Evolutionary conservation across 495 filamentous ascomycete genomes (phyloP), one percentile per base, ranked within the genome.

Genomic region (Xylaria cubensis): DNA sequence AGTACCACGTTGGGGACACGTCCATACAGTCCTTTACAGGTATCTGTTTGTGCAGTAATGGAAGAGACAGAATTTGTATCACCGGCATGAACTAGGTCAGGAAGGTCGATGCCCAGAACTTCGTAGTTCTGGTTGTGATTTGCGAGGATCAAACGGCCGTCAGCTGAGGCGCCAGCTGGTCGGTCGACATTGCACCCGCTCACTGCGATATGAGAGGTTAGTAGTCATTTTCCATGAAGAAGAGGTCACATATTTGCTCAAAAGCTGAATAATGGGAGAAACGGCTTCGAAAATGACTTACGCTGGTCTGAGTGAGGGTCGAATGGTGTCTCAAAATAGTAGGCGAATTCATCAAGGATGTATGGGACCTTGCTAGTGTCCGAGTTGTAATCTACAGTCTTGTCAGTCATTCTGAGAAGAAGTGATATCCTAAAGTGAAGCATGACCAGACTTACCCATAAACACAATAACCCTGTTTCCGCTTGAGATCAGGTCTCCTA

Each of bases 91-190:
- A 92, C 64, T 10, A 82, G 79, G 73, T 86, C 86, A 2, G 88
- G 88, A 63, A 84, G 73, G 29, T 86, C 73, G 6, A 85, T 87
- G 17, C 92, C 76, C 12, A 84, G 81, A 50, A 95, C 78, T 68
- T 92, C 86, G 46, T 90, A 70, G 74, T 95, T 94, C 56, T 94
- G 80, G 76, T 95, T 95, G 80, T 97, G 94, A 76, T 97, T 97
- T 46, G 91, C 92, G 80, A 96, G 90, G 73, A 93, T 94, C 88
- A 96, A 86, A 62, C 90, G 86, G 0, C 84, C 83, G 17, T 85
- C 81, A 4, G 86, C 79, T 19, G 81, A 82, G 32, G 86, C 80
- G 15, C 81, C 77, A n/a, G 74, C 76, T 7, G 92, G 92, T 15
- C 92, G 85, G 73, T 92, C 84, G 44, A 92, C 79, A 7, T 77